Percentiles rank a stretch among this genome's conserved stretches.
Evolutionary conservation across 345 rosid genomes (phyloP).

Genomic region (Cardiospermum halicacabum): DNA sequence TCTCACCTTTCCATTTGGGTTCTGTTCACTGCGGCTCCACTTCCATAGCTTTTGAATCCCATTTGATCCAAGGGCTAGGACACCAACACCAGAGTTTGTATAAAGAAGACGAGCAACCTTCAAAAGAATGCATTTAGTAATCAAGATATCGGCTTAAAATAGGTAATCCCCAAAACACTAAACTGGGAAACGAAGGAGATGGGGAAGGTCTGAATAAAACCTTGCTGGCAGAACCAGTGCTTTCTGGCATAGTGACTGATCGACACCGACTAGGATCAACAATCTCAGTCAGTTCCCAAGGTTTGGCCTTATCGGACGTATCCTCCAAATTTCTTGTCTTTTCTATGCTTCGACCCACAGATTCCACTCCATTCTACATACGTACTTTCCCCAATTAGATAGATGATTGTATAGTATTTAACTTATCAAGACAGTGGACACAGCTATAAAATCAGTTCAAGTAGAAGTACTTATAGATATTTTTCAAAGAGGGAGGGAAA

Average conservation of each 20-base stretch:
- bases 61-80: conserved; percentile 44
- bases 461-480: background rate
- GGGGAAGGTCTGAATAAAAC: conserved; percentile 5
- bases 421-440: background rate
- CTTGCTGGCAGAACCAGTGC: conserved; percentile 22
- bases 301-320: conserved; percentile 19
- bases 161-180: background rate
- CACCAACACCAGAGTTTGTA: conserved; percentile 46
- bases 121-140: conserved; percentile 6
- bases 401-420: conserved; percentile 4
- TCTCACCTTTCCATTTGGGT: conserved; percentile 48
- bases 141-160: conserved; percentile 8
- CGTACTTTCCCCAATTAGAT: conserved; percentile 10
- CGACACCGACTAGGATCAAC: conserved; percentile 22
- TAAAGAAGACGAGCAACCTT: conserved; percentile 55
- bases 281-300: conserved; percentile 29
- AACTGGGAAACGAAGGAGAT: background rate
- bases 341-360: conserved; percentile 18
- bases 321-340: conserved; percentile 22
- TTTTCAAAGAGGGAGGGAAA: background rate
- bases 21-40: conserved; percentile 50
- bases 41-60: conserved; percentile 55
- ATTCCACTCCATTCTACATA: conserved; percentile 26
- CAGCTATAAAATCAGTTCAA: background rate
- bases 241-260: conserved; percentile 18